These are phyloP conservation scores for Colletotrichum simmondsii DNA, from an alignment of 2,329 filamentous ascomycete genomes.

Conservation along the genomic window DNA sequence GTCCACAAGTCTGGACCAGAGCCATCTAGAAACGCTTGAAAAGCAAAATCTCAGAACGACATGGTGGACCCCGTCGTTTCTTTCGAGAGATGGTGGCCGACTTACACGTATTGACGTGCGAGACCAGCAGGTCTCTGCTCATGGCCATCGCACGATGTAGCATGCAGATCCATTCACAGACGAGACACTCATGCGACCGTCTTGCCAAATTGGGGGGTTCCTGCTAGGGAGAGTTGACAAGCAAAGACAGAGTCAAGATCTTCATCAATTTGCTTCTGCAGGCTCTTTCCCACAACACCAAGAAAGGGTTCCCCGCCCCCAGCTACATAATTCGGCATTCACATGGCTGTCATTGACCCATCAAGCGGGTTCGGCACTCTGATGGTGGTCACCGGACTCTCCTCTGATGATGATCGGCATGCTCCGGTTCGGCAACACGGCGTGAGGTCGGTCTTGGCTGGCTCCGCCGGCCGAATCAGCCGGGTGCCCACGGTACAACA, in stretches of 20 bases:
- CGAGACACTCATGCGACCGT: background rate
- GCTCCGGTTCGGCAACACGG: constrained; percentile 26
- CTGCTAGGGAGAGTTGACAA: background rate
- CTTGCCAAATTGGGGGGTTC: background rate
- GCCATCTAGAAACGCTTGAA: background rate
- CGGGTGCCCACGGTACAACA: constrained; percentile 1
- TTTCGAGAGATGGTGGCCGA: background rate
- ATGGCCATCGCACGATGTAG: background rate
- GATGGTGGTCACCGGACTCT: background rate
- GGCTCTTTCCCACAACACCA: background rate
- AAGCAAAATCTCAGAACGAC: background rate
- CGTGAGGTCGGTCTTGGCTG: constrained; percentile 24
- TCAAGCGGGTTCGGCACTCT: background rate
- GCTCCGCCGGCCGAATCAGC: constrained; percentile 18
- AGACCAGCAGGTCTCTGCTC: background rate
- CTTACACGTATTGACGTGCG: background rate
- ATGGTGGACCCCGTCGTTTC: background rate
- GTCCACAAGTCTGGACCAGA: background rate
- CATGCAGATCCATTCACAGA: background rate
- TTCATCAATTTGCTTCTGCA: background rate
- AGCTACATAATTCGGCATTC: background rate
- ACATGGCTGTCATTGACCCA: background rate
- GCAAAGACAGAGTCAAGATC: background rate
- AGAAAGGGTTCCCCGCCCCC: background rate
- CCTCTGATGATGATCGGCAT: constrained; percentile 29